Conservation (phyloP, 345 rosid species). For the Gossypium turneri region DNA sequence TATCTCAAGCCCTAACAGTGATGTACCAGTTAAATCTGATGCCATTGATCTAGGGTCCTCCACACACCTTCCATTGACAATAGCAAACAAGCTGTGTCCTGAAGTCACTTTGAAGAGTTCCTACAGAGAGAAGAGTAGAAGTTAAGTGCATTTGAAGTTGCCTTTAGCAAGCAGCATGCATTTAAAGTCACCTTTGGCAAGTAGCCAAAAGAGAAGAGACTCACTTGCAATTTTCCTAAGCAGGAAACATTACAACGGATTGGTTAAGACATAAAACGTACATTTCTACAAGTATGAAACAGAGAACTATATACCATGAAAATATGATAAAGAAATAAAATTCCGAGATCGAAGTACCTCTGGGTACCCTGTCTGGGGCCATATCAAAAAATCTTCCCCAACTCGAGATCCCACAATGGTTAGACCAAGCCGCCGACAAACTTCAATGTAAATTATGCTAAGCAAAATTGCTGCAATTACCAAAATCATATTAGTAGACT, state of each 20-base stretch:
- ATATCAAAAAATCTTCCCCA: constrained; percentile 91
- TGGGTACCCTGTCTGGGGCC: constrained; percentile 82
- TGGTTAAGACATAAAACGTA: constrained; percentile 2
- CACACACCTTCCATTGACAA: constrained; percentile 83
- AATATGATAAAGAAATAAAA: neutral
- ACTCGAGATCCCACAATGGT: constrained; percentile 90
- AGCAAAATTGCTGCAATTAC: constrained; percentile 71
- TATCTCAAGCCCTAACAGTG: constrained; percentile 75
- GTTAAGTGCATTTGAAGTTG: neutral
- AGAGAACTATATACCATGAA: neutral
- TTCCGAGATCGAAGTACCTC: constrained; percentile 45
- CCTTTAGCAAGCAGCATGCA: neutral
- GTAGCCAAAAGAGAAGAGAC: neutral
- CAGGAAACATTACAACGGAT: neutral
- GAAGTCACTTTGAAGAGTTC: constrained; percentile 77
- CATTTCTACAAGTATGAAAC: neutral
- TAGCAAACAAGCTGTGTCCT: constrained; percentile 81
- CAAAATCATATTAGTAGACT: constrained; percentile 13
- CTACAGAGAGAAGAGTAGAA: constrained; percentile 28
- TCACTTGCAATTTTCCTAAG: neutral
- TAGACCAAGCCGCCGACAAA: constrained; percentile 68
- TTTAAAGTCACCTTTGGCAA: neutral
- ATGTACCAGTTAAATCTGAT: constrained; percentile 74
- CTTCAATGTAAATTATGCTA: constrained; percentile 90
- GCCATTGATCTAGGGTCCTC: constrained; percentile 89